Evolutionary conservation across 2,329 filamentous ascomycete species (phyloP), one percentile per base, ranked within the genome.

Genomic region (Blastomyces silverae): DNA sequence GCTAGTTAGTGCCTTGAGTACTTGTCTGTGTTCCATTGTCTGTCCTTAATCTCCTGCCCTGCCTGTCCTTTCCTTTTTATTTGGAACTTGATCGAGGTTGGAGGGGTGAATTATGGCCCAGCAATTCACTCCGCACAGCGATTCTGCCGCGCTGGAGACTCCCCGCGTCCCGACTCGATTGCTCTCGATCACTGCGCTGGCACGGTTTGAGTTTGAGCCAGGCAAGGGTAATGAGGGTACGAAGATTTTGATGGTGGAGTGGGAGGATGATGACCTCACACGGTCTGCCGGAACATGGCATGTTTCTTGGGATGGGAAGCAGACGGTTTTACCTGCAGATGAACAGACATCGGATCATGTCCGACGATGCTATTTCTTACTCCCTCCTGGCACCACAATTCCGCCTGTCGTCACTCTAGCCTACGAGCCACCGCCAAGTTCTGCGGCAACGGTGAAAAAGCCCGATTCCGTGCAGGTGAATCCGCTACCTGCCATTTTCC

Each of bases 171-270:
- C 68, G 6, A 71, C 62, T 2, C 63, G 63, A 28, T 68, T 70
- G 17, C 72, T 81, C 72, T 77, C 77, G 0, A 76, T 81, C 58
- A 84, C 83, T 64, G 88, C 88, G n/a, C 81, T 91, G 57, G 89
- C 91, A 57, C 87, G 92, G 66, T 96, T 95, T 77, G 92, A 96
- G 75, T 95, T 96, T 73, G 89, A 92, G 77, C 82, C 85, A 0
- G 88, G 87, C 46, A 85, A 84, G 74, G 89, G 86, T 61, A 90
- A 91, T 71, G 89, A 92, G 69, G 91, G 91, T 52, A 95, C 91
- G 67, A 96, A 96, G 80, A 88, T 96, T 68, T 80, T 96, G 70
- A 94, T 96, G 91, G 88, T 96, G 50, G 91, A 96, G 76, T 96
- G 92, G 92, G 87, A 90, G 73, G 85, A 88, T 62, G 83, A 84